Evolutionary conservation across 2,329 filamentous ascomycete species (phyloP).

Genomic region (Ophiocordyceps sinensis): DNA sequence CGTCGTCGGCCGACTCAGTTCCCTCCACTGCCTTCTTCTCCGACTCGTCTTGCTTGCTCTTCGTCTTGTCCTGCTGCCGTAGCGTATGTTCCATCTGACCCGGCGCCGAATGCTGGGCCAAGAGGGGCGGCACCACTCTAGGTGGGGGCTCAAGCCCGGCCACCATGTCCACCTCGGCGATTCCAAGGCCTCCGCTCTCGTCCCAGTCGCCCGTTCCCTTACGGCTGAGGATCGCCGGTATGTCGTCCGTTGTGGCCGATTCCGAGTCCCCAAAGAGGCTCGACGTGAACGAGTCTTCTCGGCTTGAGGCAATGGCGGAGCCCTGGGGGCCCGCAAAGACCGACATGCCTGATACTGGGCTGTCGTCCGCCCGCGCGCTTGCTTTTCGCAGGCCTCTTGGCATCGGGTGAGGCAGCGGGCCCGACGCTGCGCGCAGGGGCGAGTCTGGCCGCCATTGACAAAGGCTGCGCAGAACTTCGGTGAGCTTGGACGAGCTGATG

Average conservation of each 20-base stretch:
- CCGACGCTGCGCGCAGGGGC: slow-evolving; percentile 26
- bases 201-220: slow-evolving; percentile 67
- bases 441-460: slow-evolving; percentile 85
- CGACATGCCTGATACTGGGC: slow-evolving; percentile 68
- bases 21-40: slow-evolving; percentile 62
- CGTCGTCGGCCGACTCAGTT: slow-evolving; percentile 80
- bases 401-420: slow-evolving; percentile 41
- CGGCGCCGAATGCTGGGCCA: slow-evolving; percentile 51
- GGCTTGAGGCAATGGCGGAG: slow-evolving; percentile 66
- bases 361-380: slow-evolving; percentile 55
- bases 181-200: slow-evolving; percentile 63
- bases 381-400: slow-evolving; percentile 52
- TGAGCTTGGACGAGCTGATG: slow-evolving; percentile 81
- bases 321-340: slow-evolving; percentile 54
- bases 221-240: slow-evolving; percentile 60
- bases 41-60: slow-evolving; percentile 57
- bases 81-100: slow-evolving; percentile 39
- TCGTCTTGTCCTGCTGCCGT: slow-evolving; percentile 59
- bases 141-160: slow-evolving; percentile 17
- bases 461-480: slow-evolving; percentile 70
- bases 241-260: slow-evolving; percentile 61
- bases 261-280: slow-evolving; percentile 81
- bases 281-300: slow-evolving; percentile 79
- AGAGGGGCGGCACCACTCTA: slow-evolving; percentile 35
- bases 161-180: slow-evolving; percentile 46